These are phyloP conservation scores for Mrakia gelida DNA, from an alignment of 768 basidiomycete genomes.

Conservation along the genomic window DNA sequence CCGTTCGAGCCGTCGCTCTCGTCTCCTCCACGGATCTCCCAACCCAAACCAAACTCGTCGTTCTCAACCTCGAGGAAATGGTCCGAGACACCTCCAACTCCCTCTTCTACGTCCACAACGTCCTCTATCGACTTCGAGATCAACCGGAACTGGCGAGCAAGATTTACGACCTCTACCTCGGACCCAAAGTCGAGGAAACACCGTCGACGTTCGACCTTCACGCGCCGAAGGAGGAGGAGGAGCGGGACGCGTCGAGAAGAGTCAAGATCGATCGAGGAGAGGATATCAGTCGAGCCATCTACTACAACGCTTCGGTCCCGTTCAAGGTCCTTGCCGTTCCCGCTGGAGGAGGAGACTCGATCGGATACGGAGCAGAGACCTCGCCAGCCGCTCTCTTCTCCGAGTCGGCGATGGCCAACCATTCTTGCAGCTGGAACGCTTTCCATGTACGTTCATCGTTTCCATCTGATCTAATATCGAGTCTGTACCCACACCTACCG, in stretches of 20 bases:
- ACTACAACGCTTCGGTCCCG: constrained; percentile 28
- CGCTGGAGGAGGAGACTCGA: constrained; percentile 10
- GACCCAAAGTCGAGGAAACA: constrained; percentile 5
- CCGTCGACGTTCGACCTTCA: constrained; percentile 13
- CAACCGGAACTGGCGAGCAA: constrained; percentile 27
- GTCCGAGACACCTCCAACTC: constrained; percentile 22
- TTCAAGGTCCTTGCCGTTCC: constrained; percentile 5
- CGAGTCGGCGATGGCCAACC: constrained; percentile 27
- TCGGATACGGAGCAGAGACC: constrained; percentile 13
- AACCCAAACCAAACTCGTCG: constrained; percentile 4
- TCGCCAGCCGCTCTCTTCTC: constrained; percentile 27
- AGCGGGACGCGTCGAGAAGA: neutral
- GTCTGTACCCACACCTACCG: too few species aligned
- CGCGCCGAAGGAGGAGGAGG: neutral
- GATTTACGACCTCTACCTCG: constrained; percentile 24
- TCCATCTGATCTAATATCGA: too few species aligned
- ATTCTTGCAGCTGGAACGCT: constrained; percentile 22
- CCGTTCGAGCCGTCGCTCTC: constrained; percentile 9
- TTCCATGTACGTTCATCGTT: neutral
- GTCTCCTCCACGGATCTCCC: constrained; percentile 17
- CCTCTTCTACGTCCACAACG: constrained; percentile 22
- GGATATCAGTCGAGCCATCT: constrained; percentile 17
- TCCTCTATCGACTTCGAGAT: constrained; percentile 24
- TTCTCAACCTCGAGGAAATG: constrained; percentile 19
- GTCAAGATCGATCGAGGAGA: neutral